These are phyloP conservation scores for Fraxinus xanthoxyloides DNA, from an alignment of 305 asterid species.

Conservation along the genomic window DNA sequence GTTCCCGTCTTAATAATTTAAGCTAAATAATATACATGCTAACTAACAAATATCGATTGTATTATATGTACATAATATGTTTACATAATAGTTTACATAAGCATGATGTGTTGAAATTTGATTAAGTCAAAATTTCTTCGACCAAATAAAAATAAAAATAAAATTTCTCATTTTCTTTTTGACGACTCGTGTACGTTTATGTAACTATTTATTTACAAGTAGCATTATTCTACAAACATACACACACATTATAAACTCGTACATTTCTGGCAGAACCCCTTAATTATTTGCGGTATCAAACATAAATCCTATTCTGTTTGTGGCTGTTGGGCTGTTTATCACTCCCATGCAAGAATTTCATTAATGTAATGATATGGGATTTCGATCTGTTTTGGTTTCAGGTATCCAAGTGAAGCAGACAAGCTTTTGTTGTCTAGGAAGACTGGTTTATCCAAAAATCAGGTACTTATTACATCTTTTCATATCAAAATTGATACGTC, in stretches of 20 bases:
- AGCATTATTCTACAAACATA: background rate
- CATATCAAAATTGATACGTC: constrained; percentile 37
- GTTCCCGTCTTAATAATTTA: background rate
- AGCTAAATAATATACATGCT: background rate
- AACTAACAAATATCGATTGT: background rate
- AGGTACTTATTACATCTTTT: constrained; percentile 54
- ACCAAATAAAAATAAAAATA: no score
- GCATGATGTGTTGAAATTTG: no score
- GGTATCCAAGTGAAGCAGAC: constrained; percentile 94
- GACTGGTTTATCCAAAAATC: constrained; percentile 80
- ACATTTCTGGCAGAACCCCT: background rate
- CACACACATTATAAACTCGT: background rate
- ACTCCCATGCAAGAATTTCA: constrained; percentile 5
- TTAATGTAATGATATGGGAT: constrained; percentile 4
- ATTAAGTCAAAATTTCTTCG: no score
- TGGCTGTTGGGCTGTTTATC: background rate
- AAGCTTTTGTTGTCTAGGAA: constrained; percentile 81
- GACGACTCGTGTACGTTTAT: no score
- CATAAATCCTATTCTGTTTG: background rate
- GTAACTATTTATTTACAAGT: no score
- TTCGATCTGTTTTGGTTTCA: constrained; percentile 25
- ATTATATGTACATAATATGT: no score
- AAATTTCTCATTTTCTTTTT: no score
- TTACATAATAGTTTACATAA: no score
- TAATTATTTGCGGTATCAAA: background rate